Percentiles rank a stretch among this genome's conserved stretches.
Conservation (phyloP, 495 filamentous ascomycete species). For the Penicillium coffeae region DNA sequence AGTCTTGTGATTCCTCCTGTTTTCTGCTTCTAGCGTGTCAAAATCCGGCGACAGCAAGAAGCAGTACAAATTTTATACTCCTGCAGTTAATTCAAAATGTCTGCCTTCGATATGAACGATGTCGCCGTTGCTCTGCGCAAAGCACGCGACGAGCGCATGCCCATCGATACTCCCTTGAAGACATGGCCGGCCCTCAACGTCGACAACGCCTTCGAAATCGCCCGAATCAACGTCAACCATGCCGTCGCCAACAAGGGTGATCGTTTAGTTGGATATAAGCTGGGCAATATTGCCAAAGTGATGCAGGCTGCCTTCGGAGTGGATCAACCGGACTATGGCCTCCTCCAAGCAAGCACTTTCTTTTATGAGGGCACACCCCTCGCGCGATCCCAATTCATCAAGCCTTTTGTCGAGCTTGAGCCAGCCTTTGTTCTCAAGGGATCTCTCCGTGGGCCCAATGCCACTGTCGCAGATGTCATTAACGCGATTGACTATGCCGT, state of each 20-base stretch:
- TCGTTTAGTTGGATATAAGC: constrained; percentile 19
- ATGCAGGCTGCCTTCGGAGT: constrained; percentile 20
- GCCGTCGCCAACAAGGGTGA: constrained; percentile 15
- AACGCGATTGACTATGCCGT: constrained; percentile 21
- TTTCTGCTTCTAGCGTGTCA: no score
- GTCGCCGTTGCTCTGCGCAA: constrained; percentile 12
- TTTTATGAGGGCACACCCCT: constrained; percentile 15
- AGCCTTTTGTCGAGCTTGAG: constrained; percentile 21
- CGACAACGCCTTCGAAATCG: constrained; percentile 15
- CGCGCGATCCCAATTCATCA: constrained; percentile 12
- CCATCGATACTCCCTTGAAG: constrained; percentile 17
- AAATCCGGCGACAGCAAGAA: no score
- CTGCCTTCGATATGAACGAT: no score
- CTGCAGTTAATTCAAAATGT: no score
- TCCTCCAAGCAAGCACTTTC: constrained; percentile 19
- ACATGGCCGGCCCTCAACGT: constrained; percentile 14
- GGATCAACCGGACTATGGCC: constrained; percentile 20
- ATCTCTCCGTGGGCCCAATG: constrained; percentile 12
- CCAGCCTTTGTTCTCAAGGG: constrained; percentile 16
- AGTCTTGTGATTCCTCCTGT: no score
- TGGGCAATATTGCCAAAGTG: constrained; percentile 24
- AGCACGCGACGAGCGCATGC: constrained; percentile 3
- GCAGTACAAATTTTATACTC: no score
- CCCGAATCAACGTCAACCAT: constrained; percentile 9
- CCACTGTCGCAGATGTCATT: constrained; percentile 21